Base-by-base conservation (phyloP, 345 rosid species). In the Citropsis articulata region DNA sequence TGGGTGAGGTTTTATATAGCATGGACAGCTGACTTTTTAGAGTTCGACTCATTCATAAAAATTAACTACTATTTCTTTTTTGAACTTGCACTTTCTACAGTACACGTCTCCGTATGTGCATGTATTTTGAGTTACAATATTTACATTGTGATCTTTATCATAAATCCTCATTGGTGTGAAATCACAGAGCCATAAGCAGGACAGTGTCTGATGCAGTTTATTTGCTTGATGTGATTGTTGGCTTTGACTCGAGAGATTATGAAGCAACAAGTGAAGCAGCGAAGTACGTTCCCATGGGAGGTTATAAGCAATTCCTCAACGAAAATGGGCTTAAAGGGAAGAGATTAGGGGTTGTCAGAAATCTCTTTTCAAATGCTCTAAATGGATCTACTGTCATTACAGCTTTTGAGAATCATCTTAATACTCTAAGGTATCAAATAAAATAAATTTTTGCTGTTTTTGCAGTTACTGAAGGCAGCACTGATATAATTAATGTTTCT, bases 131-230 rank as follows among this genome's bases (percentile, higher is more conserved):
- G 16, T 12, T 45, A 27, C 19, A 16, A 53, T 21, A 28, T 19
- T 9, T 18, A 7, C 5, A 27, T 45, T 18, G 24, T 30, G 33
- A 71, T 50, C 74, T 71, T 71, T 27, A n/a, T 9, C 0, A n/a
- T 38, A 63, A 71, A 76, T 75, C 50, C 7, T 14, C 27, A 72
- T 76, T 30, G 21, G 80, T 25, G 28, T 53, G 74, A 71, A 68
- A 71, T 71, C 40, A 71, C 82, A 91, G 95, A 85, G 87, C 93
- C 0, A 85, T 91, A 1, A 77, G 88, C 69, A 84, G 93, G 85
- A 90, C 93, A 5, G 90, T 91, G 42, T 55, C 92, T 4, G 93
- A 90, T 79, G 90, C 95, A 28, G 91, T 89, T 64, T 81, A 85
- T 67, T 85, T 90, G 35, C 91, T 90, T 56, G 95, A 91, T 75